Base-by-base conservation (phyloP, 352 stramenopile species). In the Phytopythium oedochilum region DNA sequence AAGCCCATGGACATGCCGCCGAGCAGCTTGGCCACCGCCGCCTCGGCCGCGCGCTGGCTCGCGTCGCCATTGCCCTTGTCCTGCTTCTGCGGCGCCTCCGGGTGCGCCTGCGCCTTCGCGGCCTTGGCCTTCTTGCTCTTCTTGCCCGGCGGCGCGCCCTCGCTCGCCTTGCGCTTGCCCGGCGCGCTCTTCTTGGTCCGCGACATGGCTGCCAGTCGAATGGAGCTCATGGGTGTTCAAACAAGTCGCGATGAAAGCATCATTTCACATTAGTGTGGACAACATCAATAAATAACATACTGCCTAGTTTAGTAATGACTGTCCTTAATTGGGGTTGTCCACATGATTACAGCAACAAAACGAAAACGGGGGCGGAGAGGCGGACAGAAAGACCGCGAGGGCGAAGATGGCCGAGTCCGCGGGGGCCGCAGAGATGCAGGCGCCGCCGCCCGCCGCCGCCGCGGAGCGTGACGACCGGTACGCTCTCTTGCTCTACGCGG, bases 1-100 rank as follows among this genome's bases (percentile, higher is more conserved):
- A 57, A 57, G 40, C 76, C 56, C 29, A 93, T 18, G 22, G 70
- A 36, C 70, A 92, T 88, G 26, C 73, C 79, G 15, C 83, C 78
- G 39, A 94, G 66, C 28, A 93, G 52, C 29, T 73, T 74, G 29
- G 61, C 68, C 25, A 89, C 42, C 32, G 59, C 68, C 23, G 35
- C 67, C 28, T 71, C 65, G 1, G 67, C 71, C 25, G 68, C 39
- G 50, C 43, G 57, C 45, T 53, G 61, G 23, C 48, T 48, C 25
- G 68, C 62, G n/a, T 58, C 39, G 20, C 31, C 55, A 47, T 61
- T 53, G 17, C 28, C 31, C 10, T 48, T 51, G 25, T 52, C 48
- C 55, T 66, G 52, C 39, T 55, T 61, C 39, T 60, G 53, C 50
- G 20, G 38, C 10, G 9, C n/a, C 23, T 54, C 3, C 49, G 25